These are phyloP conservation scores for Boechera retrofracta DNA, from an alignment of 345 rosid genomes.

Conservation along the genomic window DNA sequence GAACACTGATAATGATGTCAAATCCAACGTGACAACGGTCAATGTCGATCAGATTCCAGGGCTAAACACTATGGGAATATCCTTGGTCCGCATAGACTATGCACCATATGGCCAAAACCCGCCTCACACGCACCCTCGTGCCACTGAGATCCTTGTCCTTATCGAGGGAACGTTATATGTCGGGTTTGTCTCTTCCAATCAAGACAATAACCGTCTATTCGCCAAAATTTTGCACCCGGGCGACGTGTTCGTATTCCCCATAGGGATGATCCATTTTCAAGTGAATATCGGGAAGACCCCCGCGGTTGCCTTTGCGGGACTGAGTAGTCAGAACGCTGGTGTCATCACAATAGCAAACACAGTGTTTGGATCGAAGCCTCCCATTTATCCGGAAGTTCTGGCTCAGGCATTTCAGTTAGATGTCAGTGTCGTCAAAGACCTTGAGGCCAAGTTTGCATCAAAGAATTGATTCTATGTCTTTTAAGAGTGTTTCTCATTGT, in stretches of 20 bases:
- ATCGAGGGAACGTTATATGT: constrained; percentile 47
- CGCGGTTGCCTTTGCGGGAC: constrained; percentile 39
- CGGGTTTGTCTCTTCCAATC: constrained; percentile 53
- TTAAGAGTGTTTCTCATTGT: background rate
- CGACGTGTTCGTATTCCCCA: constrained; percentile 49
- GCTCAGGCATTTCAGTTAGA: constrained; percentile 51
- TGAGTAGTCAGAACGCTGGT: constrained; percentile 45
- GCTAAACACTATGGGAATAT: constrained; percentile 51
- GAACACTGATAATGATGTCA: constrained; percentile 29
- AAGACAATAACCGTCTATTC: constrained; percentile 43
- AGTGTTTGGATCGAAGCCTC: constrained; percentile 39
- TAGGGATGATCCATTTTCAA: constrained; percentile 41
- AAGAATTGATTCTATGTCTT: background rate
- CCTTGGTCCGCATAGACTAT: constrained; percentile 44
- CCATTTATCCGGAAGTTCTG: constrained; percentile 44
- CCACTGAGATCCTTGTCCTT: constrained; percentile 49
- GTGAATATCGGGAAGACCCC: constrained; percentile 37
- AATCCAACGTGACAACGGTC: constrained; percentile 41
- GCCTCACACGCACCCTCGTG: constrained; percentile 55
- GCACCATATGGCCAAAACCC: constrained; percentile 52
- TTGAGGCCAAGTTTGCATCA: constrained; percentile 40
- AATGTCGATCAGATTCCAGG: constrained; percentile 45
- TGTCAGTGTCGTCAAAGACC: constrained; percentile 34
- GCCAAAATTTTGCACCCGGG: constrained; percentile 39
- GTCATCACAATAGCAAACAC: constrained; percentile 44